A percentile compares a stretch with the other conserved stretches of the same genome.
Evolutionary conservation across 345 rosid species (phyloP).

Genomic region (Lepidium aucheri): DNA sequence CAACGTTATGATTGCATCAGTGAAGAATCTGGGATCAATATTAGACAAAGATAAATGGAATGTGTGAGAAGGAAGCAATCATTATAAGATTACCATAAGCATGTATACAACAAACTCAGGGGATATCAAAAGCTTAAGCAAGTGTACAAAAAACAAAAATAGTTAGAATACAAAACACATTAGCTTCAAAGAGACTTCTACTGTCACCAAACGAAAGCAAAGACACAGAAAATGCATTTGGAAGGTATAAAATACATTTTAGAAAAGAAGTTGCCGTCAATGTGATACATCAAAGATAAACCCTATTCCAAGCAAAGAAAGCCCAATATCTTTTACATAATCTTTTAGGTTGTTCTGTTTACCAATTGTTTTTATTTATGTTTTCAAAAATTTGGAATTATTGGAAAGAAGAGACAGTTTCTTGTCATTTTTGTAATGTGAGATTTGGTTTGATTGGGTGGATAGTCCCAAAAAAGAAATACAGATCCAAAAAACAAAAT

Average conservation of each 20-base stretch:
- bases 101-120: slow-evolving; percentile 17
- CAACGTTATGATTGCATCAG: slow-evolving; percentile 13
- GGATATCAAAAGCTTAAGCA: slow-evolving; percentile 21
- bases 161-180: slow-evolving; percentile 20
- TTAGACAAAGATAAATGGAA: slow-evolving; percentile 31
- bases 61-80: slow-evolving; percentile 20
- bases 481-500: slow-evolving; percentile 19
- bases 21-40: slow-evolving; percentile 31
- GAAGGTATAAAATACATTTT: slow-evolving; percentile 7
- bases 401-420: slow-evolving; percentile 15
- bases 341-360: slow-evolving; percentile 21
- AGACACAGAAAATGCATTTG: slow-evolving; percentile 2
- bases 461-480: slow-evolving; percentile 20
- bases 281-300: slow-evolving; percentile 19
- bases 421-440: slow-evolving; percentile 21
- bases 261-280: slow-evolving; percentile 24
- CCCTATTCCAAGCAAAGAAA: slow-evolving; percentile 26
- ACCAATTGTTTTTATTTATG: background rate
- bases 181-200: slow-evolving; percentile 34
- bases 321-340: slow-evolving; percentile 18
- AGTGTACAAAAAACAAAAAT: slow-evolving; percentile 25
- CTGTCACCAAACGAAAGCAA: slow-evolving; percentile 44
- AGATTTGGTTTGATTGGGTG: slow-evolving; percentile 20
- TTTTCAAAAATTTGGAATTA: slow-evolving; percentile 4
- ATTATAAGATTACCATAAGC: slow-evolving; percentile 9